Evolutionary conservation across 495 filamentous ascomycete genomes (phyloP), one percentile per base, ranked within the genome.

Genomic region (Neurospora intermedia): DNA sequence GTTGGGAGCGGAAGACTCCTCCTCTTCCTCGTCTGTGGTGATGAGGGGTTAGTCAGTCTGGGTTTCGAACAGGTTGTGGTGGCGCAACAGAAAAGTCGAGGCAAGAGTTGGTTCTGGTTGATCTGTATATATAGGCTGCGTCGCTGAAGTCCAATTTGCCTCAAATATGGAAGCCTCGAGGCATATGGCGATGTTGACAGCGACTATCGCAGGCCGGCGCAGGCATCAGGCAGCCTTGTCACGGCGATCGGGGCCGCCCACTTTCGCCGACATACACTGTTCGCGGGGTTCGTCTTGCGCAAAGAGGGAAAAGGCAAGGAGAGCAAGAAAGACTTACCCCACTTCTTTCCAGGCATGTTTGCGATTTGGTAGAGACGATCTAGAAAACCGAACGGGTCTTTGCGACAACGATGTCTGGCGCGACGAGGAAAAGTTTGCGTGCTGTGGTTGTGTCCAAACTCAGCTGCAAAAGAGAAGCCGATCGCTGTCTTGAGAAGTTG

Each of bases 1-100:
- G 62, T 88, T 85, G 45, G 88, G 83, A 73, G 87, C 83, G 43
- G 86, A 87, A 78, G 84, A 86, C 73, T 93, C 91, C 73, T 94
- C 91, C 71, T 94, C 92, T 85, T 84, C 84, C 54, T 62, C 54
- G 74, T 81, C 79, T 81, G 69, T 18, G 48, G 20, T 15, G 20
- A 45, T 73, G 72, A 71, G 74, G 31, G 70, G 73, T 77, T 75
- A 76, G 82, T 87, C 75, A 86, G 82, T 73, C 8, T 78, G 73
- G 35, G 59, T n/a, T n/a, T 42, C 16, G 40, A 66, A 35, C 16
- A 41, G 48, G 35, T 38, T 38, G 69, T 35, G 40, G 45, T n/a
- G 69, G n/a, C 31, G 70, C 43, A 69, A 45, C 45, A 70, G 20
- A 27, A 70, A 69, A 69, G 66, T 71, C 39, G 69, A 69, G 54